Evolutionary conservation across 2,329 filamentous ascomycete species (phyloP).

Genomic region (Diaporthe humulicola): DNA sequence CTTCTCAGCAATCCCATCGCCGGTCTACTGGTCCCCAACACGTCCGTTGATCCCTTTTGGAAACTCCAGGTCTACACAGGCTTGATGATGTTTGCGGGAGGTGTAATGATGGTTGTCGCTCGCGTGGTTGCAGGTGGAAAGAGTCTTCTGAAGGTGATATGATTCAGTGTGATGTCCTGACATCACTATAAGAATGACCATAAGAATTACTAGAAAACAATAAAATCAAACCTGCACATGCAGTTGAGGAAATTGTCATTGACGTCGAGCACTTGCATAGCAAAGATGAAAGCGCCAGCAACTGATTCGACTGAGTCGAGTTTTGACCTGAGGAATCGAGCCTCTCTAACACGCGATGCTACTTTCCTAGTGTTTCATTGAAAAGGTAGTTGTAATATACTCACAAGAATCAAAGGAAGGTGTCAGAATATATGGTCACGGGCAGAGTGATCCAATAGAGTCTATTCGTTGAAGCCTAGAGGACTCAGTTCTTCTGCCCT

Average conservation of each 20-base stretch:
- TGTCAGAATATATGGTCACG: too few relatives aligned
- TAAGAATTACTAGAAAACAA: not conserved
- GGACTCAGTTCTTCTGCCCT: too few relatives aligned
- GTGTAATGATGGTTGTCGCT: not conserved
- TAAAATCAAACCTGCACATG: not conserved
- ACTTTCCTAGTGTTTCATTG: too few relatives aligned
- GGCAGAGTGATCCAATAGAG: too few relatives aligned
- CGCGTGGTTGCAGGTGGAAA: not conserved
- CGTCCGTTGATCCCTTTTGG: not conserved
- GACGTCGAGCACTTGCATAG: not conserved
- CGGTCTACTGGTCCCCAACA: slow-evolving; percentile 48
- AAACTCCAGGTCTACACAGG: not conserved
- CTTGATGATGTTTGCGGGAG: not conserved
- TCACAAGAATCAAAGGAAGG: too few relatives aligned
- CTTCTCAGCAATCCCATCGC: slow-evolving; percentile 70
- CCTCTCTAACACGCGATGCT: too few relatives aligned
- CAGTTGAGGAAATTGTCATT: not conserved
- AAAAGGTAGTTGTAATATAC: too few relatives aligned
- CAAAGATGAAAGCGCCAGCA: too few relatives aligned
- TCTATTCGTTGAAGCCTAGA: too few relatives aligned
- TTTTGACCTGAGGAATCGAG: too few relatives aligned
- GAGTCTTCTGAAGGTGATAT: not conserved
- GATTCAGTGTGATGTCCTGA: not conserved
- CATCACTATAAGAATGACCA: not conserved
- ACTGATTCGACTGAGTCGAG: too few relatives aligned